Evolutionary conservation across 768 basidiomycete species (phyloP), one percentile per base, ranked within the genome.

Genomic region (Lanmaoa rubissima): DNA sequence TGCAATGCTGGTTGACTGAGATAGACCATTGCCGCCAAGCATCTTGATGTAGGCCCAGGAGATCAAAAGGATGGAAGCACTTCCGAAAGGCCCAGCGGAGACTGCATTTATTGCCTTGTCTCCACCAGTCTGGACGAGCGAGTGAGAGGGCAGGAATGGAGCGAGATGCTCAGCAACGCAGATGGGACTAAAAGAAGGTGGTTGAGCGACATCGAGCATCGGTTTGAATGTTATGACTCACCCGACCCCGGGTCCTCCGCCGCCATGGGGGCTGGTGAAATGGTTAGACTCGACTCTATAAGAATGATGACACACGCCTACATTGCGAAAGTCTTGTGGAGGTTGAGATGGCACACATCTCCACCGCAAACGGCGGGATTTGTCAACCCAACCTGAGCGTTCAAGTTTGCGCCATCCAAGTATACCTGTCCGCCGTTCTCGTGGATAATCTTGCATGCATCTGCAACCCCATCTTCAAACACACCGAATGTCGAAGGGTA

Each of bases 1-100:
- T 1, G 97, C 93, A 32, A 92, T 75, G 64, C 89, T 90, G 3
- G 94, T 90, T 0, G 94, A 87, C 57, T 93, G 82, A 24, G 85
- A 82, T 28, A 99, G 82, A 8, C 97, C 97, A 53, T 84, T 77
- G 9, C 95, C 96, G 28, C 97, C 97, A n/a, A 99, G 84, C 97
- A 99, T 98, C 77, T 92, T 96, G 81, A 97, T 92, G 73, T 97
- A 99, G 13, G 97, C 96, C 95, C 96, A 98, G 0, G 95, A 98
- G 65, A 98, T 98, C 58, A 95, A 80, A 46, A 92, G 86, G 65
- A 99, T 94, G 8, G 93, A 95, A 3, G 97, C 92, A 61, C 93
- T 95, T 44, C 97, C 96, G 69, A 86, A 98, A 0, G 94, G 97
- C 2, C 90, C 94, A 0, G 92, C 92, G 10, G 96, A 85, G 45